These are phyloP conservation scores for Komagataella pastoris DNA, from an alignment of 805 yeast species.

Conservation along the genomic window DNA sequence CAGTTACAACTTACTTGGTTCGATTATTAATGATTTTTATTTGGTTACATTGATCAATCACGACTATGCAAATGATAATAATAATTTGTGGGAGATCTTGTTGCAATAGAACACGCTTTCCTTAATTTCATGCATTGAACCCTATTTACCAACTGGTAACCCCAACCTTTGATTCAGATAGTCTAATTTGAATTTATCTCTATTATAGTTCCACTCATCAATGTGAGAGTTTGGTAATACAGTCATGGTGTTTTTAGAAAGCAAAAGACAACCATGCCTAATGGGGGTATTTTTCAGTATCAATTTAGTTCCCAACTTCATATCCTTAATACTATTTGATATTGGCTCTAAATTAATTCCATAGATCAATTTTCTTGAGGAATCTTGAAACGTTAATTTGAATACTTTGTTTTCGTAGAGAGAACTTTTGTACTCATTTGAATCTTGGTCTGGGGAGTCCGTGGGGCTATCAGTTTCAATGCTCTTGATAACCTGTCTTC, in stretches of 20 bases:
- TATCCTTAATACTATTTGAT: conserved; percentile 20
- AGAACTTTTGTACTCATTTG: background rate
- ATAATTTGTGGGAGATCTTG: conserved; percentile 63
- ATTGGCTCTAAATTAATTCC: conserved; percentile 47
- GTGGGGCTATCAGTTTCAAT: background rate
- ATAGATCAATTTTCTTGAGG: conserved; percentile 32
- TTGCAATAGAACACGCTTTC: conserved; percentile 10
- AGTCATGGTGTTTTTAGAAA: conserved; percentile 13
- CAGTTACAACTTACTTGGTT: conserved; percentile 48
- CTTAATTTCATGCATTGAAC: background rate
- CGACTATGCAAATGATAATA: conserved; percentile 53
- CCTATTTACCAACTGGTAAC: conserved; percentile 6
- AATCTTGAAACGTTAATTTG: conserved; percentile 49
- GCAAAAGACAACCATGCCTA: conserved; percentile 30
- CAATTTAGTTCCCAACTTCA: conserved; percentile 45
- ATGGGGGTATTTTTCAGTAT: conserved; percentile 31
- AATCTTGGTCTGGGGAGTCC: background rate
- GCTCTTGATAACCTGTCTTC: background rate
- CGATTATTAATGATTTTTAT: conserved; percentile 48
- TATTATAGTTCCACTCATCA: conserved; percentile 10
- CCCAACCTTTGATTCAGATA: conserved; percentile 18
- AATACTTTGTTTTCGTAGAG: background rate
- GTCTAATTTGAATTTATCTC: background rate
- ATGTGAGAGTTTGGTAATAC: conserved; percentile 17
- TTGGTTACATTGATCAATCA: conserved; percentile 84